Evolutionary conservation across 2,329 filamentous ascomycete genomes (phyloP), one percentile per base, ranked within the genome.

Genomic region (Lasiodiplodia hormozganensis): DNA sequence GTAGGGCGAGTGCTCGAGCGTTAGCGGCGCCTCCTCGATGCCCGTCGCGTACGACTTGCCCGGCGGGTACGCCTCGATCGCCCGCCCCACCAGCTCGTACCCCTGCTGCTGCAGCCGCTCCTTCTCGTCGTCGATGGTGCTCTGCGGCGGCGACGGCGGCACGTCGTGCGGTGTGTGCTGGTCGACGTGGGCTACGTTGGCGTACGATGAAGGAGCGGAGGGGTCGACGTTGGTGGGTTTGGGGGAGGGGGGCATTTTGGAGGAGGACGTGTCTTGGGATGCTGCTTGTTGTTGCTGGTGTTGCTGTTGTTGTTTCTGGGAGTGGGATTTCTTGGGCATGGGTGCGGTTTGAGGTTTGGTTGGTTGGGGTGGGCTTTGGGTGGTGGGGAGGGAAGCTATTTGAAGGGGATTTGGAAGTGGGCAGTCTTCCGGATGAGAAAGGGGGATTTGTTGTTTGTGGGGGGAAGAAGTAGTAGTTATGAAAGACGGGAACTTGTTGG

Each of bases 1-100:
- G 66, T 68, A 68, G 6, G 66, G 66, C 36, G n/a, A 14, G n/a
- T 56, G 66, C 49, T 54, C 47, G 40, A 52, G 40, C n/a, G 66
- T 68, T 4, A 52, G 14, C n/a, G 66, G 66, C 10, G 47, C 66
- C n/a, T 43, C 43, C 14, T 52, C 56, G 34, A 68, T 62, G 43
- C 38, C 54, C 2, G 57, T 62, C 38, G 53, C 43, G 56, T 68
- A 68, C 28, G 66, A 34, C 49, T 68, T 68, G 54, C 53, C 56
- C 28, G 56, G 18, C 23, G 66, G 66, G 56, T 62, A 31, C 11
- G 28, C 7, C 18, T 62, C 47, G 47, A 68, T 53, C 21, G 66
- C 56, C 8, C 23, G 23, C 5, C 66, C 66, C 8, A 68, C 49
- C 4, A 68, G 66, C 31, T 58, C 66, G 66, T 58, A 57, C 4